Base-by-base conservation (phyloP, 805 yeast genomes). In the Saitoella complicata region DNA sequence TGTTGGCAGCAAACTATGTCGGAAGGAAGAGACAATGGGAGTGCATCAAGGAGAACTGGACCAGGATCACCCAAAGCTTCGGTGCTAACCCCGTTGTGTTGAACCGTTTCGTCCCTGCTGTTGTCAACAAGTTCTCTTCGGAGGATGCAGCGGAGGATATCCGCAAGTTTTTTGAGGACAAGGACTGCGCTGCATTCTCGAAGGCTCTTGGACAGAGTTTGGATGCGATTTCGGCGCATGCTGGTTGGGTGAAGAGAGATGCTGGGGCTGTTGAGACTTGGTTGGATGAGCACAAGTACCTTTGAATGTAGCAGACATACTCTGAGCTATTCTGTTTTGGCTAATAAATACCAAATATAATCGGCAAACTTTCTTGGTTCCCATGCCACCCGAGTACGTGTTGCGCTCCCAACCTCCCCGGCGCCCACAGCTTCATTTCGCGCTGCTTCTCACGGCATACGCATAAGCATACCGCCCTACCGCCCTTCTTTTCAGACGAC, bases 111-210 rank as follows among this genome's bases (percentile, higher is more conserved):
- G 51, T 69, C 32, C 60, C 61, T 39, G 53, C 55, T n/a, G 58
- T 65, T 31, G 47, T 68, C 41, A 60, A 59, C 32, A 46, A 51
- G 38, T 57, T 66, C 42, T 65, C 66, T 29, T 57, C 69, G 10
- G 51, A 50, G 40, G 62, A 61, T 29, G 63, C 64, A 44, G 53
- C 54, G 30, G 54, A 49, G 8, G 72, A 68, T 42, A 62, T 71
- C 31, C 57, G 57, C 33, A 45, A 41, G 6, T 75, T 74, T 56
- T 76, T 75, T 53, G 56, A 52, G 7, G 58, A 54, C 45, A 68
- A 66, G 55, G 71, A 74, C 50, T 65, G 68, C 37, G 63, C 62
- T 48, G 80, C 78, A 7, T 76, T 71, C 51, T 80, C 76, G 51
- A 68, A 76, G 59, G 71, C 78, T 34, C 61, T 72, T 45, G 62